Conservation (phyloP, 306 rosid species). For the Biancaea sappan region DNA sequence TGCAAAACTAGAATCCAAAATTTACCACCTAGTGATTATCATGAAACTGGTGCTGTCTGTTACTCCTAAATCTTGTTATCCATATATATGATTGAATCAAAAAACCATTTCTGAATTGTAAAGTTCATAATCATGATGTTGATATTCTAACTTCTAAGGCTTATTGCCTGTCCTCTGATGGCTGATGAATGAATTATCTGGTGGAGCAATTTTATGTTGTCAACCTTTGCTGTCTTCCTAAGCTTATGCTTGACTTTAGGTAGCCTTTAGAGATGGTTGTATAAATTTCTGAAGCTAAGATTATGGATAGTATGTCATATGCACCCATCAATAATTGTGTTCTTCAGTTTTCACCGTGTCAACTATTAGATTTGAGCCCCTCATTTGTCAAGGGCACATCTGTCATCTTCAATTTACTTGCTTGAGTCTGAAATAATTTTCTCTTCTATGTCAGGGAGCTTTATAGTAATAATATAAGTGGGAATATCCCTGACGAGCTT, state of each 20-base stretch:
- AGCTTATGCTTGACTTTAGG: slow-evolving; percentile 7
- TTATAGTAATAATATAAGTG: no score
- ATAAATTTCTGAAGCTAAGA: not conserved
- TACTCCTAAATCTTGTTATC: not conserved
- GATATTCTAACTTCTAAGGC: not conserved
- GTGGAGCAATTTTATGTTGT: not conserved
- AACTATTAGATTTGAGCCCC: no score
- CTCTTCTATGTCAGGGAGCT: no score
- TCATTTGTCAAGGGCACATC: no score
- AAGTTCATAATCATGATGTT: no score
- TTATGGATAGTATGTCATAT: not conserved
- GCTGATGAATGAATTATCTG: not conserved
- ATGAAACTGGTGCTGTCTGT: not conserved
- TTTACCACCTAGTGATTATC: not conserved
- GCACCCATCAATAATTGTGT: no score
- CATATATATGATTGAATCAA: not conserved
- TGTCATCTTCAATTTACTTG: no score
- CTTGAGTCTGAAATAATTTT: no score
- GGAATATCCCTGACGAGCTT: no score
- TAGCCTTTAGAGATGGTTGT: slow-evolving; percentile 15
- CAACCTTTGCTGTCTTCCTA: slow-evolving; percentile 1
- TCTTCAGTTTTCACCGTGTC: no score
- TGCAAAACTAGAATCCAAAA: not conserved
- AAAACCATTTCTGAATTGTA: not conserved
- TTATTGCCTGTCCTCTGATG: not conserved